Conservation (phyloP, 177 flowering plant species). For the Tripterygium wilfordii region DNA sequence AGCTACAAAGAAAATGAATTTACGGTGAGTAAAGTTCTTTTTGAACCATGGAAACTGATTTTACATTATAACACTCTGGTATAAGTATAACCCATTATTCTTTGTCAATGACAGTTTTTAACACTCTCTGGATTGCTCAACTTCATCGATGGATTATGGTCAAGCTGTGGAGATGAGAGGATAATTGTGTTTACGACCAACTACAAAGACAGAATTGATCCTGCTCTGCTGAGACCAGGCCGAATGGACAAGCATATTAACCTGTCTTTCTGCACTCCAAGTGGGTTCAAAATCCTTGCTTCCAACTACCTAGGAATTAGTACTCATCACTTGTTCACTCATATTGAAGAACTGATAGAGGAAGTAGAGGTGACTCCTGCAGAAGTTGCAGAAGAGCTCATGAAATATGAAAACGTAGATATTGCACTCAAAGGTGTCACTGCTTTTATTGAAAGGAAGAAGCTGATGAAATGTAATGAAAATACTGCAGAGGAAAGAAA, state of each 20-base stretch:
- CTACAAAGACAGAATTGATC: conserved; percentile 13
- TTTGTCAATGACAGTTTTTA: too few relatives aligned
- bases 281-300: conserved; percentile 11
- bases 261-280: conserved; percentile 13
- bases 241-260: conserved; percentile 17
- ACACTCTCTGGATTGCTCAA: too few relatives aligned
- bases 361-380: conserved; percentile 15
- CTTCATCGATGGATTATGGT: too few relatives aligned
- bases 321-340: conserved; percentile 3
- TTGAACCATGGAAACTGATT: too few relatives aligned
- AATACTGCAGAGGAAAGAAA: too few relatives aligned
- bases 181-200: conserved; percentile 20
- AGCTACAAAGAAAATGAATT: too few relatives aligned
- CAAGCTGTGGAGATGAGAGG: too few relatives aligned
- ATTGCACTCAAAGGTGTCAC: conserved; percentile 6
- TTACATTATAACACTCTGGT: too few relatives aligned
- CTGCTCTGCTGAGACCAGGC: too few relatives aligned
- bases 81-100: too few relatives aligned
- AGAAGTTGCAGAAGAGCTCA: conserved; percentile 20
- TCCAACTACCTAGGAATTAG: conserved; percentile 7
- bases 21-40: too few relatives aligned
- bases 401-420: conserved; percentile 11
- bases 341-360: conserved; percentile 7
- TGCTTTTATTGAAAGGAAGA: conserved; percentile 2
- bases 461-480: too few relatives aligned